Conservation (phyloP, 1,284 basidiomycete species). For the Marasmius oreades region DNA sequence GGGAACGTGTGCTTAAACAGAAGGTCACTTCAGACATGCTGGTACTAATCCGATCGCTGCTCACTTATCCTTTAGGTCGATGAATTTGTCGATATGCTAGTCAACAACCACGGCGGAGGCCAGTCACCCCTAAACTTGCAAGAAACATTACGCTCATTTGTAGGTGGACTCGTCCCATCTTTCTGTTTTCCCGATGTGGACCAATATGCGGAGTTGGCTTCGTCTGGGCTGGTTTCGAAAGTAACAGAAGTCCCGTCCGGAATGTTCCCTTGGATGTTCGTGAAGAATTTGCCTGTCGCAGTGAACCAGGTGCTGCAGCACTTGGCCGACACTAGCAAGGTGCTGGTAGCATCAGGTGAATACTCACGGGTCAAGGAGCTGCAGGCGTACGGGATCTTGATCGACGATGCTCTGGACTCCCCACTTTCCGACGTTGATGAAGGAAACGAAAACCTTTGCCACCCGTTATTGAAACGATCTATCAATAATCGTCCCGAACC, state of each 20-base stretch:
- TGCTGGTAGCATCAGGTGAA: too few species aligned
- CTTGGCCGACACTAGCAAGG: not conserved
- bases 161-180: not conserved
- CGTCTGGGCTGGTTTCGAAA: not conserved
- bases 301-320: not conserved
- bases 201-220: not conserved
- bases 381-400: not conserved
- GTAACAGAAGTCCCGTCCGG: not conserved
- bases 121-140: not conserved
- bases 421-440: not conserved
- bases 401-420: not conserved
- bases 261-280: not conserved
- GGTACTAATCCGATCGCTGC: not conserved
- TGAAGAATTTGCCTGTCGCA: not conserved
- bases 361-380: not conserved
- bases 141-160: not conserved
- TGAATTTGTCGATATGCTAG: not conserved
- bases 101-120: not conserved
- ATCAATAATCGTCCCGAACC: not conserved
- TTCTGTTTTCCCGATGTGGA: not conserved
- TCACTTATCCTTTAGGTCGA: not conserved
- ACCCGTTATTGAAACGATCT: not conserved
- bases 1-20: not conserved
- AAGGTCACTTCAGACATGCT: not conserved
- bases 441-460: not conserved